Evolutionary conservation across 2,329 filamentous ascomycete genomes (phyloP).

Genomic region (Phaeomoniella chlamydospora): DNA sequence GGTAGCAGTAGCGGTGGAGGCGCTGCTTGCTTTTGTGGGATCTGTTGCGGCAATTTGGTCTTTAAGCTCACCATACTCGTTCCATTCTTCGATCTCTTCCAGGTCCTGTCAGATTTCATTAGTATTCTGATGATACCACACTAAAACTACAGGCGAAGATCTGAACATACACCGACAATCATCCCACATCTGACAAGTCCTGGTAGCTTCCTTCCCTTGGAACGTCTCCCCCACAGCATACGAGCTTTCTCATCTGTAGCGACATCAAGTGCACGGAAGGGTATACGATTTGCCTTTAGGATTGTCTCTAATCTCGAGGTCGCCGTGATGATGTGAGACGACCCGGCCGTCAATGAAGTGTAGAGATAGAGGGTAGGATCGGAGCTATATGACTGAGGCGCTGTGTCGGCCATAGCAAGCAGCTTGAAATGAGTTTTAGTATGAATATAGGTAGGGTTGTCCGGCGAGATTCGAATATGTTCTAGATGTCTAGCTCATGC

Average conservation of each 20-base stretch:
- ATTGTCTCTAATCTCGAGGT: conserved; percentile 95
- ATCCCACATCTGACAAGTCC: conserved; percentile 75
- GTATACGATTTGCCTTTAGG: conserved; percentile 82
- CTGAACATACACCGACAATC: conserved; percentile 62
- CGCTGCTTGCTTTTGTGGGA: conserved; percentile 14
- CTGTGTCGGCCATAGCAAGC: conserved; percentile 18
- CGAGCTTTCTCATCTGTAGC: conserved; percentile 80
- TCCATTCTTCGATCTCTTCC: conserved; percentile 94
- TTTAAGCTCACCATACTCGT: conserved; percentile 92
- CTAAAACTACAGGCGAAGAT: no score
- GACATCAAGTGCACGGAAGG: conserved; percentile 83
- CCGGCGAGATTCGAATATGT: no score
- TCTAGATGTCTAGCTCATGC: no score
- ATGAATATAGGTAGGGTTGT: no score
- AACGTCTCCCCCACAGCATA: conserved; percentile 74
- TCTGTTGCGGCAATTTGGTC: conserved; percentile 50
- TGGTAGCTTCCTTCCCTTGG: conserved; percentile 78
- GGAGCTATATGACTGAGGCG: conserved; percentile 18
- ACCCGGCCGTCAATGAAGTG: conserved; percentile 89
- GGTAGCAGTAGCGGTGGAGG: conserved; percentile 6
- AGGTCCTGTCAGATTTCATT: conserved; percentile 80
- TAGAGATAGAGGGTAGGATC: conserved; percentile 80
- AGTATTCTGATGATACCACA: no score
- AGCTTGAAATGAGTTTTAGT: neutral
- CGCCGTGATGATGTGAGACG: conserved; percentile 89